These are phyloP conservation scores for Inonotus obliquus DNA, from an alignment of 1,284 basidiomycete genomes.

Conservation along the genomic window DNA sequence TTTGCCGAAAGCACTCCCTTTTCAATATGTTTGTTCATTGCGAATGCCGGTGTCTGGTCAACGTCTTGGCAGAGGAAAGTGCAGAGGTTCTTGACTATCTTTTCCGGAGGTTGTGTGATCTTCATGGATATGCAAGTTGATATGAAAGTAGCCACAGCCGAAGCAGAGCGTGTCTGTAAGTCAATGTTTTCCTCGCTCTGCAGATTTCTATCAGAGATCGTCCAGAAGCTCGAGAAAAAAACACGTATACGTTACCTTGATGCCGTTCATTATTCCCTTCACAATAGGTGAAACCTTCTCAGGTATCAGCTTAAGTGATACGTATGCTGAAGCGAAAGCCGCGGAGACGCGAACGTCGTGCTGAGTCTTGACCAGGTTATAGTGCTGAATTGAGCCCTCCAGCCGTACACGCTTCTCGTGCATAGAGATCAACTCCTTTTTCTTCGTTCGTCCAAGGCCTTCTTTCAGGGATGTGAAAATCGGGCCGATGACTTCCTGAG, in stretches of 20 bases:
- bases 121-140: slow-evolving; percentile 75
- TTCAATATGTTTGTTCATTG: slow-evolving; percentile 50
- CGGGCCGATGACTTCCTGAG: slow-evolving; percentile 64
- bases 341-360: slow-evolving; percentile 88
- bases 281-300: slow-evolving; percentile 96
- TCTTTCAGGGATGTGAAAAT: slow-evolving; percentile 78
- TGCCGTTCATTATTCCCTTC: slow-evolving; percentile 95
- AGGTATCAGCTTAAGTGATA: slow-evolving; percentile 80
- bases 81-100: slow-evolving; percentile 97
- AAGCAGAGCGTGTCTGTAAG: slow-evolving; percentile 87
- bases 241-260: slow-evolving; percentile 78
- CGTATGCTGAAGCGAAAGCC: slow-evolving; percentile 86
- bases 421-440: slow-evolving; percentile 71
- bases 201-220: slow-evolving; percentile 13
- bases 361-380: slow-evolving; percentile 78
- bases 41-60: slow-evolving; percentile 86
- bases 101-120: slow-evolving; percentile 68
- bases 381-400: slow-evolving; percentile 76
- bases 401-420: slow-evolving; percentile 77
- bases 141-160: slow-evolving; percentile 84
- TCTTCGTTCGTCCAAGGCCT: slow-evolving; percentile 68
- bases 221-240: background rate
- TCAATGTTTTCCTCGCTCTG: slow-evolving; percentile 91
- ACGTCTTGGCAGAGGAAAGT: slow-evolving; percentile 95
- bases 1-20: slow-evolving; percentile 81